A percentile compares a stretch with the other conserved stretches of the same genome.
phyloP scores from a whole-genome alignment of 805 yeast genomes.

The Nakazawaea pomicola region DNA sequence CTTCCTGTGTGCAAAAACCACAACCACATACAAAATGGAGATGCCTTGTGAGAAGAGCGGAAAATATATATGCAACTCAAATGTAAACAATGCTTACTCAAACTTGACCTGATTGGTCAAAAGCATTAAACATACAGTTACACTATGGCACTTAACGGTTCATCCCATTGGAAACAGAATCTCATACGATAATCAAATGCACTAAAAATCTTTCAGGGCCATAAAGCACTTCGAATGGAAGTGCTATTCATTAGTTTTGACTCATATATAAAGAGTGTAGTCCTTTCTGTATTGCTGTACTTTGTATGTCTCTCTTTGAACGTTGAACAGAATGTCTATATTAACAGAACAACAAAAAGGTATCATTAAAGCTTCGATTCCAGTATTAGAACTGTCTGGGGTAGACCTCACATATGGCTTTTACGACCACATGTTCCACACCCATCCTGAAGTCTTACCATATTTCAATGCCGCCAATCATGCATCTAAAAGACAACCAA shows the following conservation, averaged over 20 bases:
- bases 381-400: constrained; percentile 53
- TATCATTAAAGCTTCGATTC: constrained; percentile 43
- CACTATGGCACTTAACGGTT: too few species aligned
- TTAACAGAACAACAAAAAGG: constrained; percentile 27
- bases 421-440: constrained; percentile 49
- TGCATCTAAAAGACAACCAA: constrained; percentile 49
- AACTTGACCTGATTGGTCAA: background rate
- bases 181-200: background rate
- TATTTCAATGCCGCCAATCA: constrained; percentile 61
- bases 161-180: too few species aligned
- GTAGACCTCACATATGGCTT: constrained; percentile 47
- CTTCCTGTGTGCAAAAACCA: too few species aligned
- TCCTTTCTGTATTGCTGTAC: too few species aligned
- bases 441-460: constrained; percentile 50
- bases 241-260: too few species aligned
- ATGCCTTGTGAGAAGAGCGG: background rate
- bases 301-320: background rate
- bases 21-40: too few species aligned
- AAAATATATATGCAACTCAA: background rate
- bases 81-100: background rate
- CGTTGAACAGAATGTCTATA: constrained; percentile 4
- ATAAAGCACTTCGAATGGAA: too few species aligned
- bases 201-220: too few species aligned
- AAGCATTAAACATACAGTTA: background rate
- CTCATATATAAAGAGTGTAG: too few species aligned